Percentiles rank a stretch among this genome's conserved stretches.
Evolutionary conservation across 2,329 filamentous ascomycete species (phyloP).

Genomic region (Xylariaceae sp.): DNA sequence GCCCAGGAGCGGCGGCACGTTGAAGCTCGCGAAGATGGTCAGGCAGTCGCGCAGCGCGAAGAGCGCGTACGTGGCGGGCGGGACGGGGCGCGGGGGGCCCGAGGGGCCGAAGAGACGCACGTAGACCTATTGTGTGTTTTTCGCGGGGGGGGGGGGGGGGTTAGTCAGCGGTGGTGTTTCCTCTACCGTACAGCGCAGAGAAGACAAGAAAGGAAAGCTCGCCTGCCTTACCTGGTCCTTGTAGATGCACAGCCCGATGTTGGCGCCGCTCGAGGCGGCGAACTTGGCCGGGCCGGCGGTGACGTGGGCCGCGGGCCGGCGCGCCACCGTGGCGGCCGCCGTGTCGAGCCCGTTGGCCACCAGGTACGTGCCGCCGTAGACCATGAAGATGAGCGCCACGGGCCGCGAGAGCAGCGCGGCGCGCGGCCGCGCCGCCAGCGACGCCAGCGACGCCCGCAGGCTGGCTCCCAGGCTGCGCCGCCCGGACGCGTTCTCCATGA

Average conservation of each 20-base stretch:
- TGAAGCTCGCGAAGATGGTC: conserved; percentile 89
- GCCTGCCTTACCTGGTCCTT: too few species aligned
- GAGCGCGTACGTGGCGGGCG: conserved; percentile 63
- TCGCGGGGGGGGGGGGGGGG: too few species aligned
- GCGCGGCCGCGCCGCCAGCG: conserved; percentile 54
- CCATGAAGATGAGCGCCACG: conserved; percentile 60
- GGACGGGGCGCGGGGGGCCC: conserved; percentile 48
- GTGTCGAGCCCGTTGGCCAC: conserved; percentile 88
- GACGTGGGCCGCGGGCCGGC: conserved; percentile 51
- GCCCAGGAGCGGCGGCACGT: conserved; percentile 72
- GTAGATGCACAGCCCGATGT: conserved; percentile 79
- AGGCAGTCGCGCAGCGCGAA: conserved; percentile 79
- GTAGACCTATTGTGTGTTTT: too few species aligned
- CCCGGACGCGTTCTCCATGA: conserved; percentile 77
- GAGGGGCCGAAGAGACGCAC: conserved; percentile 70
- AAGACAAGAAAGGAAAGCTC: too few species aligned
- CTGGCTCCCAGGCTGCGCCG: conserved; percentile 52
- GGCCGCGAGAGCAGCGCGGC: conserved; percentile 56
- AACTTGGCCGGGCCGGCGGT: conserved; percentile 77
- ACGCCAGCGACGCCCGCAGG: conserved; percentile 48
- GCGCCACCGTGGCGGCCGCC: conserved; percentile 53
- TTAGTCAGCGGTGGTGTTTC: too few species aligned
- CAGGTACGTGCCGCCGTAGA: conserved; percentile 86
- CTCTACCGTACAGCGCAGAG: too few species aligned
- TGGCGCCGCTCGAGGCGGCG: conserved; percentile 68